Evolutionary conservation across 108 stramenopile genomes (phyloP), one percentile per base, ranked within the genome.

Genomic region (Cyclotella cryptica): DNA sequence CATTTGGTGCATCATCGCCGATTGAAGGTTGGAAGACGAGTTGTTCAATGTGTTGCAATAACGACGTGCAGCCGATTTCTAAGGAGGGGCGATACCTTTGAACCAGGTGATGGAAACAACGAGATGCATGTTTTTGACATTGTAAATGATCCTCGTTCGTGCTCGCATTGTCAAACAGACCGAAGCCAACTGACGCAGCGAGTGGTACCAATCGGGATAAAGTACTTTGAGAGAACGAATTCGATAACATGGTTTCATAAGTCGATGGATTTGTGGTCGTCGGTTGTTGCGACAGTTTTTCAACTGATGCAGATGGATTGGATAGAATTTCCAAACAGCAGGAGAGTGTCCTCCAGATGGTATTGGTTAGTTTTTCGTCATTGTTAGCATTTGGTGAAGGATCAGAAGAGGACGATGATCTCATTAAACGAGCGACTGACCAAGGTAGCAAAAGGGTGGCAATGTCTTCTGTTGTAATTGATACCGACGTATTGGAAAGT

Each of bases 391-490:
- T 28, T 1, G 15, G 0, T 14, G 26, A 22, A 42, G 49, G 18
- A 53, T 60, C 40, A n/a, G 49, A 14, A 7, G 54, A 19, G 55
- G 76, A 46, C 15, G 66, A n/a, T 40, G 39, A 46, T 54, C 68
- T 43, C 45, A 74, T 51, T 0, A 81, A 24, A 57, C 73, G 73
- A 63, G 68, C 42, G 1, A 81, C 63, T 0, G 81, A 82, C 81
- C 81, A 82, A 17, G 81, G 81, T 17, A 82, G 60, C 40, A 82
- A 46, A 10, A 82, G 43, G 6, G 81, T 49, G 18, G 81, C 81
- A 24, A 82, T 69, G 51, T 82, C 81, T 51, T 71, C 63, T 19
- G 60, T 59, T 22, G 81, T 70, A 27, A 81, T 62, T 53, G 13
- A 60, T 21, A 35, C 24, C 35, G 35, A 35, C 35, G 35, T 35